Evolutionary conservation across 192 early-diverging fungal species (phyloP).

Genomic region (Backusella circina): DNA sequence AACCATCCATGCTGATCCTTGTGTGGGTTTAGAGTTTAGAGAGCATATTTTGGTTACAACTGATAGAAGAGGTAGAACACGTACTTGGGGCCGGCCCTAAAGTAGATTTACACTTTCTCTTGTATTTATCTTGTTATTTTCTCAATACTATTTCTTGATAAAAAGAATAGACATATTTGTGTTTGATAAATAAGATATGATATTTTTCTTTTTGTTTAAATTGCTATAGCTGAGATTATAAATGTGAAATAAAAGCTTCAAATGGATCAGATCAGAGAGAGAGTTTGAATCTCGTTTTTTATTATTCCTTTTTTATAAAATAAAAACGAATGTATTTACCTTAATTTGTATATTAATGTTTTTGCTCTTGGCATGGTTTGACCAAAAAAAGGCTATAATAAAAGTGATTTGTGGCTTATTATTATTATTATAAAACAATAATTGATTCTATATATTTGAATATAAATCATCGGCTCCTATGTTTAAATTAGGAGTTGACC

Average conservation of each 20-base stretch:
- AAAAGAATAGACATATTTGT: neutral
- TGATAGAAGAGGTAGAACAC: constrained; percentile 27
- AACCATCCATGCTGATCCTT: constrained; percentile 25
- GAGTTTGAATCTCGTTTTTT: neutral
- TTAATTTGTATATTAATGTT: neutral
- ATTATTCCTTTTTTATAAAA: too few relatives aligned
- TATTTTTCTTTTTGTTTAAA: too few relatives aligned
- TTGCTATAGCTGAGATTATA: neutral
- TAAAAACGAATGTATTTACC: too few relatives aligned
- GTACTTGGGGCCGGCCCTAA: constrained; percentile 31
- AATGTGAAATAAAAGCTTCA: neutral
- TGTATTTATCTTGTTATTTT: neutral
- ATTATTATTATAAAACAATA: too few relatives aligned
- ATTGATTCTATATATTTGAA: too few relatives aligned
- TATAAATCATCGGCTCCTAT: neutral
- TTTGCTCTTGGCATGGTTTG: neutral
- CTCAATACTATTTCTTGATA: neutral
- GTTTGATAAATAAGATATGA: neutral
- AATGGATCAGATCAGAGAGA: neutral
- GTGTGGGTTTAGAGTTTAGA: constrained; percentile 13
- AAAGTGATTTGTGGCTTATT: neutral
- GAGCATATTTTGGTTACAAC: constrained; percentile 20
- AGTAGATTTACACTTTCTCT: neutral
- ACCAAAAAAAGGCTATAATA: neutral
- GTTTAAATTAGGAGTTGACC: neutral